Evolutionary conservation across 2,329 filamentous ascomycete species (phyloP), one percentile per base, ranked within the genome.

Genomic region (Aphanocladium album): DNA sequence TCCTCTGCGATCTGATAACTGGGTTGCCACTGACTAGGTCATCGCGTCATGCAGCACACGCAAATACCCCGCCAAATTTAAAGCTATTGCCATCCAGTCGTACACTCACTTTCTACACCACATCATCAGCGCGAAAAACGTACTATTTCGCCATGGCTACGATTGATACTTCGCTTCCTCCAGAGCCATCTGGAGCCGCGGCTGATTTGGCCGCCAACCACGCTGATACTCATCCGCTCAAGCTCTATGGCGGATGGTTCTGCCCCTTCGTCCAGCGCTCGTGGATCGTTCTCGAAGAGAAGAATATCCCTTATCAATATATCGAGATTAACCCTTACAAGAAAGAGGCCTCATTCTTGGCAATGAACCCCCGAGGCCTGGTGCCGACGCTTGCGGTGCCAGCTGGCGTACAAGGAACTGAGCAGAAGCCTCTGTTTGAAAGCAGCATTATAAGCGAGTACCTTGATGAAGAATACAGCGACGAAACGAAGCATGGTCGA

Each of bases 271-370:
- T 91, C 5, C 89, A 92, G 75, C 82, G 89, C 19, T 80, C 82
- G 16, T 91, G 89, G 87, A 86, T 91, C 63, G 83, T 87, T 1
- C 80, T 93, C 12, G 82, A 86, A 67, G 89, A 92, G 71, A 92
- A 93, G 72, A 74, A 79, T 2, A 88, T 91, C 33, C 82, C 84
- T 17, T 88, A 93, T 70, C 86, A 92, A 74, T 91, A 90, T 71
- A 79, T 89, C 64, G 87, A 90, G 76, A 87, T 91, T 62, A 91
- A 92, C 72, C 89, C 89, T 0, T 92, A 92, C 77, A 78, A 86
- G 72, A 93, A 93, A 68, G 85, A 84, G 0, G 73, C 82, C 3
- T 85, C 82, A 1, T 86, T 92, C 30, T 77, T 93, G 23, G 79
- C 80, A 9, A 77, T 93, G 64, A 93, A 93, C 69, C 89, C 89